Evolutionary conservation across 2,329 filamentous ascomycete species (phyloP), one percentile per base, ranked within the genome.

Genomic region (Colletotrichum filicis): DNA sequence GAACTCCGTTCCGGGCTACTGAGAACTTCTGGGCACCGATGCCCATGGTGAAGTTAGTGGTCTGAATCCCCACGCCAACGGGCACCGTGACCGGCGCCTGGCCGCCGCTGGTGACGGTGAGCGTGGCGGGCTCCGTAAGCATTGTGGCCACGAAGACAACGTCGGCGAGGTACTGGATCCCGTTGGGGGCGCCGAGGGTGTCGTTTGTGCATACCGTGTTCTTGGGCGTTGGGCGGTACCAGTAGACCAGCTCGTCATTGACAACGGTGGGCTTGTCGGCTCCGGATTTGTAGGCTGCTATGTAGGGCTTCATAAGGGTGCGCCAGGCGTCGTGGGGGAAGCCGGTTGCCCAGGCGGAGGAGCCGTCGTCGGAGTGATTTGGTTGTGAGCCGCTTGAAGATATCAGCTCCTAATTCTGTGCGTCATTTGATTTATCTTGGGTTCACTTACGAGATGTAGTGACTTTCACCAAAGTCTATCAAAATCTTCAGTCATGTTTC

Each of bases 231-330:
- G 76, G 74, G 26, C 76, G 75, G 60, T 74, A 77, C 75, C 76
- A 77, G 74, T 77, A 76, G 26, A 77, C 76, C 46, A 77, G 74
- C 71, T 76, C 76, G 61, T 80, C 79, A 19, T 8, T 49, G 19
- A 49, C 19, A 19, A 49, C 19, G 16, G 42, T 49, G 42, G 42
- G 42, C 7, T 49, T 22, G 42, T n/a, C 7, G 19, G 19, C 42
- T n/a, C 42, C 42, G 42, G 42, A 49, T 1, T 49, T 49, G 42
- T 49, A 49, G 42, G 42, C 42, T 49, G 19, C 19, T 49, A 49
- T 22, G 8, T 49, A 49, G 16, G 42, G 42, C 42, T 49, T 49
- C 42, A 49, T 49, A 11, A 49, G 8, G 19, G 16, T 49, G 19
- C 42, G 42, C 42, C 42, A 49, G 19, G 19, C 42, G 19, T 49